Evolutionary conservation across 345 rosid species (phyloP).

Genomic region (Ceriops zippeliana): DNA sequence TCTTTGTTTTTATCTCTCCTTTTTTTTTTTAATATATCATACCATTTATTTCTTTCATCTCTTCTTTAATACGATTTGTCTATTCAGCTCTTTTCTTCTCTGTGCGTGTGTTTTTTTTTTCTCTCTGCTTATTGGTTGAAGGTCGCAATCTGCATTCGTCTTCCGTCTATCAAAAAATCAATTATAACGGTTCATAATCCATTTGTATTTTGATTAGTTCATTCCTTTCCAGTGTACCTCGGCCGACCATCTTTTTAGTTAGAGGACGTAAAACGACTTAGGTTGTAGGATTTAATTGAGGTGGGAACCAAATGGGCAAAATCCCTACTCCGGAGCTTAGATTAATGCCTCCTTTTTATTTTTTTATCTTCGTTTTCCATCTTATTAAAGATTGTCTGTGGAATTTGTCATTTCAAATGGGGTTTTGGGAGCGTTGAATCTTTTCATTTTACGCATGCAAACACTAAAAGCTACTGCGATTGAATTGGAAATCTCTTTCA

Average conservation of each 20-base stretch:
- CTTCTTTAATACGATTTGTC: background rate
- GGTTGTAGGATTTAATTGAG: conserved; percentile 17
- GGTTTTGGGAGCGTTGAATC: conserved; percentile 12
- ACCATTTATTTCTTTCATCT: conserved; percentile 20
- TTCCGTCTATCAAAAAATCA: too few species aligned
- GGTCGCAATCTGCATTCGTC: too few species aligned
- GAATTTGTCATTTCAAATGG: background rate
- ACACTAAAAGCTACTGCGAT: conserved; percentile 6
- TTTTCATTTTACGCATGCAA: background rate
- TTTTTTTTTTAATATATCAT: conserved; percentile 21
- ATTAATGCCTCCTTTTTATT: background rate
- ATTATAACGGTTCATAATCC: background rate
- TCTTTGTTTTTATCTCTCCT: conserved; percentile 36
- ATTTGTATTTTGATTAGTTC: too few species aligned
- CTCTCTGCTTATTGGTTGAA: too few species aligned
- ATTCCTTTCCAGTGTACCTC: too few species aligned
- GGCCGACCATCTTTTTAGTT: too few species aligned
- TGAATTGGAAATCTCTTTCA: conserved; percentile 4
- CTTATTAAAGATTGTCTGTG: conserved; percentile 1
- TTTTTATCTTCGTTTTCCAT: too few species aligned
- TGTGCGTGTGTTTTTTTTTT: too few species aligned
- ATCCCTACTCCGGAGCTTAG: background rate
- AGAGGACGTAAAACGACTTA: conserved; percentile 1
- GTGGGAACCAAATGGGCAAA: conserved; percentile 10
- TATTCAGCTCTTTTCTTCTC: background rate